Conservation (phyloP, 1,139 yeast species). For the Blastobotrys buckinghamii region DNA sequence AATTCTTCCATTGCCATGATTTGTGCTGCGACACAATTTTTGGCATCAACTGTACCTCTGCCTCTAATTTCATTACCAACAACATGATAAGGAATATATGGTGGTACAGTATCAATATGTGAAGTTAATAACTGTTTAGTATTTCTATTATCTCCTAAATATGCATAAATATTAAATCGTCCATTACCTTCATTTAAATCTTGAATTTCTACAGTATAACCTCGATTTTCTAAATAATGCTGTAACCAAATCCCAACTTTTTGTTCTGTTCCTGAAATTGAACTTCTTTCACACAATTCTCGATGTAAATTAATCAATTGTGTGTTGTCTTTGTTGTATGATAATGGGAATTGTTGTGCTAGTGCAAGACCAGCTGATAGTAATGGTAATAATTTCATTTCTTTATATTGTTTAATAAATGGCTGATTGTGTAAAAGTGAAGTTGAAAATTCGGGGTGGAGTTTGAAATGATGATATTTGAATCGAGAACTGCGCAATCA, state of each 20-base stretch:
- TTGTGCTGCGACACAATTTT: constrained; percentile 62
- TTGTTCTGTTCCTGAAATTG: constrained; percentile 31
- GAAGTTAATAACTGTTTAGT: constrained; percentile 53
- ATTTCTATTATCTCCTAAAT: constrained; percentile 41
- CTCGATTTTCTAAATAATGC: constrained; percentile 37
- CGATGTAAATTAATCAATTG: constrained; percentile 31
- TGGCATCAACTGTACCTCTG: constrained; percentile 64
- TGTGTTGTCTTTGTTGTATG: background rate
- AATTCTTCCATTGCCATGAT: constrained; percentile 47
- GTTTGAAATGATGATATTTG: background rate
- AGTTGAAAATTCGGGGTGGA: background rate
- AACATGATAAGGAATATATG: constrained; percentile 47
- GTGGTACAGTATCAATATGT: constrained; percentile 71
- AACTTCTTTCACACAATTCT: constrained; percentile 36
- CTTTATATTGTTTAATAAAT: no score
- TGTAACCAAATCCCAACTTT: constrained; percentile 35
- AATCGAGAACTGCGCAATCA: no score
- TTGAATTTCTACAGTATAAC: constrained; percentile 49
- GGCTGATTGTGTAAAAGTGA: background rate
- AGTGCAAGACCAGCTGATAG: background rate
- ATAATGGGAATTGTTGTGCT: constrained; percentile 1
- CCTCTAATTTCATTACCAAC: constrained; percentile 51
- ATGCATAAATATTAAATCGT: constrained; percentile 55
- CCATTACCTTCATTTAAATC: constrained; percentile 32
- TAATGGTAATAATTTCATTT: background rate